Evolutionary conservation across 1,139 yeast genomes (phyloP), one percentile per base, ranked within the genome.

Genomic region (Candida labiduridarum): DNA sequence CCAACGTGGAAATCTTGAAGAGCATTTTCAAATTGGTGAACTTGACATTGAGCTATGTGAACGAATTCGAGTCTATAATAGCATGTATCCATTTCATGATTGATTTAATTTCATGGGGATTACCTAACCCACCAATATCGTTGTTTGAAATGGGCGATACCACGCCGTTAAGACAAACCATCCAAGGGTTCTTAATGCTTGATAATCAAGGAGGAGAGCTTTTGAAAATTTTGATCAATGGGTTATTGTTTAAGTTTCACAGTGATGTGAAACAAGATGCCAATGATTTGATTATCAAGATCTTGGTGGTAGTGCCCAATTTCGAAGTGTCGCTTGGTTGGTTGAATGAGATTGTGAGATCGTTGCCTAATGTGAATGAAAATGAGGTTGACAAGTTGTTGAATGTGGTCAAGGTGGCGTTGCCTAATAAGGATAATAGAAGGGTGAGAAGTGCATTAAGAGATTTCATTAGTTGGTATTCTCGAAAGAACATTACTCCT

Each of bases 41-140:
- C 44, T 74, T 78, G 47, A 80, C 84, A 25, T 71, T 85, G 57
- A 68, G 65, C 30, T 70, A 71, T 25, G 71, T 87, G 43, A 86
- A 83, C 52, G 92, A 89, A 61, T 77, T 76, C 51, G 95, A 87
- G 53, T 87, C 97, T 3, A 74, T 91, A 52, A 73, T 81, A 42
- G 75, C 92, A 1, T 82, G 87, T 22, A 68, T 92, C 51, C 92
- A 90, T 60, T 91, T 83, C 67, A 66, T 90, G 59, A 84, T 87
- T 55, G 97, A 91, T 65, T 76, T 89, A 44, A 70, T 89, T 38
- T 83, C 91, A 15, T 92, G 96, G 91, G 97, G 96, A 1, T 80
- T 87, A 57, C 85, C 81, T 39, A 75, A 81, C 15, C 91, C 96
- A 2, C 96, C 97, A 6, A 78, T 89, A 30, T 85, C 96, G 3